Evolutionary conservation across 2,329 filamentous ascomycete genomes (phyloP).

Genomic region (Fusarium chuoi): DNA sequence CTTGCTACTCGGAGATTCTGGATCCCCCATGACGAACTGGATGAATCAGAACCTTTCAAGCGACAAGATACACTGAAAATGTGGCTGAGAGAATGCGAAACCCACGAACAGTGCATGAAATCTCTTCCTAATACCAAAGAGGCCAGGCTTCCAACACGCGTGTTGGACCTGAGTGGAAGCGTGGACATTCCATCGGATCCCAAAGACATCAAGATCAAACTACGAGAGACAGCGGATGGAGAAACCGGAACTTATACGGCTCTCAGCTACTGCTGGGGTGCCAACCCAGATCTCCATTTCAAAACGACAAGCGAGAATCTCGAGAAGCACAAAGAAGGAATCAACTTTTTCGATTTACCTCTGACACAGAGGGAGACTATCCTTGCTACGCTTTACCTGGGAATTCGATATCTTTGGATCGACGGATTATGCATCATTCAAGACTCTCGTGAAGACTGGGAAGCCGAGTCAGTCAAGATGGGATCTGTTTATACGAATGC

Average conservation of each 20-base stretch:
- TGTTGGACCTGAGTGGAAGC: not conserved
- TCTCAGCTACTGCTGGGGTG: slow-evolving; percentile 17
- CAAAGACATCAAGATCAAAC: not conserved
- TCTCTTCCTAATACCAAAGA: not conserved
- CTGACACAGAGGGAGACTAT: not conserved
- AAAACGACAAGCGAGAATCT: not conserved
- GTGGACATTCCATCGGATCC: not conserved
- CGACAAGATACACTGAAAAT: not conserved
- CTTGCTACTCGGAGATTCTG: not conserved
- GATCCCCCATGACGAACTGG: not conserved
- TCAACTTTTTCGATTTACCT: not conserved
- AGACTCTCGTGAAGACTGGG: slow-evolving; percentile 15
- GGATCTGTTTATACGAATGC: not conserved
- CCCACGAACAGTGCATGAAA: not conserved
- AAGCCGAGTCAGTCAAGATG: not conserved
- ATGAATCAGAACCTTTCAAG: not conserved
- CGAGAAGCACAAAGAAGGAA: not conserved
- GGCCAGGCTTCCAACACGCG: not conserved
- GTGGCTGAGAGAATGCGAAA: not conserved
- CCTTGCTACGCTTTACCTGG: not conserved
- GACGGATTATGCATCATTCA: slow-evolving; percentile 13
- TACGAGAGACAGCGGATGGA: not conserved
- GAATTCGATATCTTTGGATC: slow-evolving; percentile 4
- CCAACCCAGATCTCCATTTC: not conserved
- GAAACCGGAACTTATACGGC: not conserved